Conservation (phyloP, 345 rosid genomes). For the Citrus medica region DNA sequence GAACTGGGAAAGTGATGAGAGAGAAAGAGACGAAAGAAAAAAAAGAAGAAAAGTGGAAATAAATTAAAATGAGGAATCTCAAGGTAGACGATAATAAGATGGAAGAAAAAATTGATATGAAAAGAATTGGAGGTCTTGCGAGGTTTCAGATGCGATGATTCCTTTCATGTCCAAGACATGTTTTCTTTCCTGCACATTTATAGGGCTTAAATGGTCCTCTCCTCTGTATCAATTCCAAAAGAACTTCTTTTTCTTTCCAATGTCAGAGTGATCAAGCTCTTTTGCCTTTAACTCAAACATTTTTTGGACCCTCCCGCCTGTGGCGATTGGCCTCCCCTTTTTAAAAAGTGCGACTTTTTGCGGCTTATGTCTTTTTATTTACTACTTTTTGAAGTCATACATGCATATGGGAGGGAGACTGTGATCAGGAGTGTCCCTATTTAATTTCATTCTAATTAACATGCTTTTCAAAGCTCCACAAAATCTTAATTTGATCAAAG, state of each 20-base stretch:
- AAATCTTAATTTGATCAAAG: neutral
- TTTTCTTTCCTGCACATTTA: conserved; percentile 8
- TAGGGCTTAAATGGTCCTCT: conserved; percentile 25
- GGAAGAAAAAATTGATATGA: neutral
- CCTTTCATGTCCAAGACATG: conserved; percentile 26
- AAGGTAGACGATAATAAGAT: conserved; percentile 1
- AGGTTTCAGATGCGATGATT: conserved; percentile 3
- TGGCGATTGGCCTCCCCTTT: conserved; percentile 3
- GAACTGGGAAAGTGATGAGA: conserved; percentile 7
- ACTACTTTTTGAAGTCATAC: conserved; percentile 23
- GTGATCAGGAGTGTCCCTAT: no score
- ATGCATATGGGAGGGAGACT: no score
- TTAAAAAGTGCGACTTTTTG: conserved; percentile 25
- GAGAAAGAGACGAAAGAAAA: neutral
- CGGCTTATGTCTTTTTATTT: neutral
- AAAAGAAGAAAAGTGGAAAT: neutral
- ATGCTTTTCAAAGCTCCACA: neutral
- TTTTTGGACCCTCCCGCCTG: conserved; percentile 19
- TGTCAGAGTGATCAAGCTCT: conserved; percentile 12
- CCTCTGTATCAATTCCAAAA: conserved; percentile 21
- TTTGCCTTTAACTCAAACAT: conserved; percentile 20
- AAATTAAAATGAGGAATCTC: conserved; percentile 26
- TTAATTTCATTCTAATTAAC: neutral
- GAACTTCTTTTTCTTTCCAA: conserved; percentile 27
- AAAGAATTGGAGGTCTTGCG: neutral